A percentile compares a stretch with the other conserved stretches of the same genome.
Evolutionary conservation across 2,329 filamentous ascomycete genomes (phyloP).

Genomic region (Arthrocladium fulminans): DNA sequence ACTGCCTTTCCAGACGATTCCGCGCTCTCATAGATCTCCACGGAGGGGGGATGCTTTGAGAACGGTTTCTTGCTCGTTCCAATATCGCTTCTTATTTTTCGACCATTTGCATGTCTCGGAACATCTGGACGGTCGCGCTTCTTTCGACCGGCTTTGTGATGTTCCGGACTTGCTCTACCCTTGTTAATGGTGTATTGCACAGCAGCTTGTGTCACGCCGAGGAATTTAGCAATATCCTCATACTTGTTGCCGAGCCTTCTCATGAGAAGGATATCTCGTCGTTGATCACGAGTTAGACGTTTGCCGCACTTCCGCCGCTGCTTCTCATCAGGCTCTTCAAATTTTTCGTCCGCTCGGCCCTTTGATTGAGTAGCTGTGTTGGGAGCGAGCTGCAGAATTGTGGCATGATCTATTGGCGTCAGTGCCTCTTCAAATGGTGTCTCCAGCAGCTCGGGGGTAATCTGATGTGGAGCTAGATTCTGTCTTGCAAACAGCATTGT

Average conservation of each 20-base stretch:
- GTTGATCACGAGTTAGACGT: neutral
- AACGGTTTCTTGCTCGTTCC: neutral
- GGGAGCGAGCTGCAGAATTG: neutral
- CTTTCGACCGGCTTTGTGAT: neutral
- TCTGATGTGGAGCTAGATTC: neutral
- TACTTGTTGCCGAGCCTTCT: conserved; percentile 1
- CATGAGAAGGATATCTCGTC: conserved; percentile 1
- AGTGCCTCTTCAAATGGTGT: neutral
- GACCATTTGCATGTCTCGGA: neutral
- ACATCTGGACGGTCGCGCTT: neutral
- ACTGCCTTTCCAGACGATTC: too few relatives aligned
- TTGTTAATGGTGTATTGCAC: neutral
- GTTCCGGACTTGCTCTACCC: neutral
- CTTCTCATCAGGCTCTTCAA: neutral
- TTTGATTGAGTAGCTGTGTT: neutral
- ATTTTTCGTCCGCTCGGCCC: neutral
- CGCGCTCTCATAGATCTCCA: too few relatives aligned
- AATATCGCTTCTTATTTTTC: neutral
- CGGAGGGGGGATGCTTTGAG: too few relatives aligned
- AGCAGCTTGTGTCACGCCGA: neutral
- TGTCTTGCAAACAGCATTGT: too few relatives aligned
- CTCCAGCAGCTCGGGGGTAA: neutral
- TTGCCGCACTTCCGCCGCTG: neutral
- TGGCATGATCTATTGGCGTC: neutral
- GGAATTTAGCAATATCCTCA: neutral